Conservation (phyloP, 768 basidiomycete genomes). For the Tricholomella constricta region DNA sequence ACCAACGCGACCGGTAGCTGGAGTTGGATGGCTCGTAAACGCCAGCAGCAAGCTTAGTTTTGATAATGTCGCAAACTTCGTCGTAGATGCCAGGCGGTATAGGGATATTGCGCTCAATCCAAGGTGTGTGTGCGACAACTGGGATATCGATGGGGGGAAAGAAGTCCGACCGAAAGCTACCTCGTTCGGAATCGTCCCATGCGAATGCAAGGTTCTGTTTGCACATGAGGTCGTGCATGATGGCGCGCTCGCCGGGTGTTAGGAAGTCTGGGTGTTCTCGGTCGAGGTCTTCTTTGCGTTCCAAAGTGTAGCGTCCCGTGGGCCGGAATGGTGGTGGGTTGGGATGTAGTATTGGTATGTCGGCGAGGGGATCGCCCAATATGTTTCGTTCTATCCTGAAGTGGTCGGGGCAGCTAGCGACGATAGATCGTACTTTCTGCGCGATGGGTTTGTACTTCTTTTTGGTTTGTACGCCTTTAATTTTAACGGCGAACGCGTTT, state of each 20-base stretch:
- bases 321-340: constrained; percentile 16
- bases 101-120: constrained; percentile 29
- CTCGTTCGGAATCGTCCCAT: constrained; percentile 38
- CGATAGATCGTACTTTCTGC: constrained; percentile 17
- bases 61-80: constrained; percentile 22
- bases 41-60: too few species aligned
- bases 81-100: constrained; percentile 28
- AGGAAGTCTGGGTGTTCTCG: constrained; percentile 28
- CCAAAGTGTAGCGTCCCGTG: constrained; percentile 23
- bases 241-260: constrained; percentile 28
- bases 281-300: constrained; percentile 17
- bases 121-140: constrained; percentile 35
- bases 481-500: neutral
- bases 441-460: constrained; percentile 23
- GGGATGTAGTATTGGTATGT: constrained; percentile 10
- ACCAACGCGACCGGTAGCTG: constrained; percentile 36
- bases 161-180: constrained; percentile 32
- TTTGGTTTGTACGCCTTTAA: neutral
- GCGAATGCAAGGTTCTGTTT: constrained; percentile 36
- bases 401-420: constrained; percentile 14
- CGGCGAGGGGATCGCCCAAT: constrained; percentile 17
- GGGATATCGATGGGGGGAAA: constrained; percentile 36
- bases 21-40: constrained; percentile 38
- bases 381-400: constrained; percentile 23
- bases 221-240: constrained; percentile 35